A percentile compares a stretch with the other conserved stretches of the same genome.
Conservation (phyloP, 495 filamentous ascomycete genomes). For the Hapsidospora chrysogenum region DNA sequence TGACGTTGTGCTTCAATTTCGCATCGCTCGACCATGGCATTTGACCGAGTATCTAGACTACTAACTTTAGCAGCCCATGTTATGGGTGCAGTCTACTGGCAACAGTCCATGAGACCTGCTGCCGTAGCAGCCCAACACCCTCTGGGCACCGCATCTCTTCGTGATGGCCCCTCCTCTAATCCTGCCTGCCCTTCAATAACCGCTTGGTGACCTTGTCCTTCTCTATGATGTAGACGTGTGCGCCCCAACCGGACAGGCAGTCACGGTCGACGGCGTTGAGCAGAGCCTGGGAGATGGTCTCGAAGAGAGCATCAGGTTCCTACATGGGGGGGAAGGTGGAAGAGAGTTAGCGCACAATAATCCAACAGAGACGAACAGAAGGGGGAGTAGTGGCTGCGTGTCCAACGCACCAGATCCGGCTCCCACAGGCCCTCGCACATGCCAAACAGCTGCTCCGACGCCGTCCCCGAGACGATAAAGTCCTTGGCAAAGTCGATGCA, state of each 20-base stretch:
- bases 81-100: too few species aligned
- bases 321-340: slow-evolving; percentile 23
- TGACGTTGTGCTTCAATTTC: too few species aligned
- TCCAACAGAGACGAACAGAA: neutral
- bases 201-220: slow-evolving; percentile 99
- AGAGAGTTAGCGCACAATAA: neutral
- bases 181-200: slow-evolving; percentile 73
- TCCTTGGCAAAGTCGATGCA: slow-evolving; percentile 99
- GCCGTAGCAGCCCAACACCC: too few species aligned
- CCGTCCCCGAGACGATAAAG: slow-evolving; percentile 94
- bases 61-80: too few species aligned
- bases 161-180: slow-evolving; percentile 16
- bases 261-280: slow-evolving; percentile 93
- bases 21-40: neutral
- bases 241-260: slow-evolving; percentile 93
- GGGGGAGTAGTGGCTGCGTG: neutral
- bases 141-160: too few species aligned
- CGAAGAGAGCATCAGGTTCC: slow-evolving; percentile 89
- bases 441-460: slow-evolving; percentile 92
- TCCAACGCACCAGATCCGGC: slow-evolving; percentile 63
- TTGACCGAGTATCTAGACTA: neutral
- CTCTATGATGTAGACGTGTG: slow-evolving; percentile 97
- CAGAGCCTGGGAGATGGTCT: slow-evolving; percentile 94
- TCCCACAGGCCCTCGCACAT: slow-evolving; percentile 98
- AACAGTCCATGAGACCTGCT: too few species aligned